Evolutionary conservation across 1,284 basidiomycete species (phyloP).

Genomic region (Trichosporon sp.): DNA sequence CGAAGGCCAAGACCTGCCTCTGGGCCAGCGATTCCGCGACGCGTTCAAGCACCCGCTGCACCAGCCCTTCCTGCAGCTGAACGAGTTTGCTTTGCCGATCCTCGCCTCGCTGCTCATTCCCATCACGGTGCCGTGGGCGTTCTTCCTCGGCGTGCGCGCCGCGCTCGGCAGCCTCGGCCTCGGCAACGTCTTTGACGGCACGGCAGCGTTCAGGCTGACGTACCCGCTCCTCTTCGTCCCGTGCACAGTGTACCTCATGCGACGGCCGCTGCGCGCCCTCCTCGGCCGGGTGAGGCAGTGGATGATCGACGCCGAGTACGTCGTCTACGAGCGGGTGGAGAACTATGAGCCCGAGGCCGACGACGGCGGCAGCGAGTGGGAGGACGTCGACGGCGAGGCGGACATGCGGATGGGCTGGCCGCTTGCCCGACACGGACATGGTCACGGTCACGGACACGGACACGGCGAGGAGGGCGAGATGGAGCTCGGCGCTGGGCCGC

Average conservation of each 20-base stretch:
- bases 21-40: slow-evolving; percentile 2
- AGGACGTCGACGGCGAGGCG: not conserved
- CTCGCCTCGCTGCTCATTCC: slow-evolving; percentile 16
- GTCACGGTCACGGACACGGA: too few relatives aligned
- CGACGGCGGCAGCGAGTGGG: slow-evolving; percentile 1
- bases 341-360: slow-evolving; percentile 33
- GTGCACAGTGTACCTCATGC: not conserved
- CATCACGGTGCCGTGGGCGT: slow-evolving; percentile 17
- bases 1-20: slow-evolving; percentile 5
- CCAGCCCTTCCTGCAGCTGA: slow-evolving; percentile 20
- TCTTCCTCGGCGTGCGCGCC: slow-evolving; percentile 6
- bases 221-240: slow-evolving; percentile 16
- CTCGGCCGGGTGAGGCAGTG: slow-evolving; percentile 21
- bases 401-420: not conserved
- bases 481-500: not conserved
- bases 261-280: not conserved
- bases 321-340: slow-evolving; percentile 41
- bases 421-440: too few relatives aligned
- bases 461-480: not conserved
- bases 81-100: slow-evolving; percentile 18
- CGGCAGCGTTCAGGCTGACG: slow-evolving; percentile 18
- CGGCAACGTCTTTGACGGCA: slow-evolving; percentile 2
- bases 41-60: slow-evolving; percentile 24
- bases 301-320: slow-evolving; percentile 45
- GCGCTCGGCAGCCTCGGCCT: slow-evolving; percentile 8